phyloP scores from a whole-genome alignment of 371 early-diverging fungal species.

The Dinochytrium kinnereticum region DNA sequence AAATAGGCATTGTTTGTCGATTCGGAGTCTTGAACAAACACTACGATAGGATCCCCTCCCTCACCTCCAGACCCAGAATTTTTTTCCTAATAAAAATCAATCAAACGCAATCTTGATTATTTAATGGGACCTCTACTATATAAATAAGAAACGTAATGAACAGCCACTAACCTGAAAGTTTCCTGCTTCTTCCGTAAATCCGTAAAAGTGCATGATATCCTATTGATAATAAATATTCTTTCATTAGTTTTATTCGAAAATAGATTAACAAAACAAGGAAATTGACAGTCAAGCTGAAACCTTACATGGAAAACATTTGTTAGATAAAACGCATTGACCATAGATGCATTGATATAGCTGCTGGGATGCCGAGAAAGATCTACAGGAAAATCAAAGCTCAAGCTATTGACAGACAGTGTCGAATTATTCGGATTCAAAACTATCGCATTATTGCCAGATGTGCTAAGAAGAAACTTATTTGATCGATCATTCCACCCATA shows the following conservation, averaged over 20 bases:
- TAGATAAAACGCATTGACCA: constrained; percentile 18
- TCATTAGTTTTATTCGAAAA: no score
- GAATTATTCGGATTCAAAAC: background rate
- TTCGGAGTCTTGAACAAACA: constrained; percentile 32
- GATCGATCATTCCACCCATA: constrained; percentile 46
- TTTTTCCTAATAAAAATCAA: background rate
- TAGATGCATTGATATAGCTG: background rate
- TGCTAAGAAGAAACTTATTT: constrained; percentile 1
- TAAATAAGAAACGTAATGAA: background rate
- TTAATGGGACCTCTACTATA: background rate
- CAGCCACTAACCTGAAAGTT: constrained; percentile 49
- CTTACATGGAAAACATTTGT: background rate
- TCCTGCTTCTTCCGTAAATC: constrained; percentile 53
- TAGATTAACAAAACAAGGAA: no score
- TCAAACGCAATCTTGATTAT: background rate
- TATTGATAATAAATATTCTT: no score
- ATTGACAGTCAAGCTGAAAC: no score
- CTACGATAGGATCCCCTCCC: constrained; percentile 77
- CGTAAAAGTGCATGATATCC: constrained; percentile 49
- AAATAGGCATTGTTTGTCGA: constrained; percentile 51
- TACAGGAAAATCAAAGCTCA: constrained; percentile 5
- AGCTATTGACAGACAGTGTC: background rate
- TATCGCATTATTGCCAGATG: background rate
- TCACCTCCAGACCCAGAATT: constrained; percentile 46
- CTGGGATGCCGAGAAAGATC: constrained; percentile 29